Base-by-base conservation (phyloP, 495 filamentous ascomycete species). In the Lichina pygmaea region DNA sequence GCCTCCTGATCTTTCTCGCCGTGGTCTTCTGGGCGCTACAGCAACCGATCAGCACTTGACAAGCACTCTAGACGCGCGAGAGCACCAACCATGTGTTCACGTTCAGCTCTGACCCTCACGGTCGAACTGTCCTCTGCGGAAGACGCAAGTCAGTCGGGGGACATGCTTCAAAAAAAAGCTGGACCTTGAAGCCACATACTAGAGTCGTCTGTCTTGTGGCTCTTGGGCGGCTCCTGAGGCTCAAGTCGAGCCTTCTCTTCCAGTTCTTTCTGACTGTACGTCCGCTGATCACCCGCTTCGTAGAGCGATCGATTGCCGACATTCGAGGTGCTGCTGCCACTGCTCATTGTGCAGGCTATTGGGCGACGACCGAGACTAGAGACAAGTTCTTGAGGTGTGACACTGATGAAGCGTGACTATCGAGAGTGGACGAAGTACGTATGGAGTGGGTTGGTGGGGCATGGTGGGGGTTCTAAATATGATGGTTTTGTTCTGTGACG, bases 311-410 rank as follows among this genome's bases (percentile, higher is more conserved):
- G 42, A 49, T 50, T 49, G 48, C 74, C 74, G 54, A 78, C 71
- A 54, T 57, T 66, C 34, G 71, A 73, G 17, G 9, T 45, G 16
- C 44, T 31, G 33, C 42, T 43, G 10, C 10, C 16, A 3, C 12
- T 6, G 42, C 2, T 38, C 89, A 82, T 81, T 91, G 43, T 73
- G 78, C 51, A 77, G 91, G 59, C 79, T 91, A 58, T 72, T 99
- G 49, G 80, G 93, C 58, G 84, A 94, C 24, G 86, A 94, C 43
- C 95, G 95, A 58, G 91, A 95, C 62, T 93, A 80, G 73, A 24
- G 24, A 24, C 1, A 24, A 24, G 1, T 24, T 24, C 24, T 24
- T 24, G 24, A 24, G 24, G 24, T 4, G 24, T 24, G 4, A 24
- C 4, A 24, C 24, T 24, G 24, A 24, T 24, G 24, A 24, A 24